Evolutionary conservation across 2,329 filamentous ascomycete species (phyloP).

Genomic region (Alternaria rosae): DNA sequence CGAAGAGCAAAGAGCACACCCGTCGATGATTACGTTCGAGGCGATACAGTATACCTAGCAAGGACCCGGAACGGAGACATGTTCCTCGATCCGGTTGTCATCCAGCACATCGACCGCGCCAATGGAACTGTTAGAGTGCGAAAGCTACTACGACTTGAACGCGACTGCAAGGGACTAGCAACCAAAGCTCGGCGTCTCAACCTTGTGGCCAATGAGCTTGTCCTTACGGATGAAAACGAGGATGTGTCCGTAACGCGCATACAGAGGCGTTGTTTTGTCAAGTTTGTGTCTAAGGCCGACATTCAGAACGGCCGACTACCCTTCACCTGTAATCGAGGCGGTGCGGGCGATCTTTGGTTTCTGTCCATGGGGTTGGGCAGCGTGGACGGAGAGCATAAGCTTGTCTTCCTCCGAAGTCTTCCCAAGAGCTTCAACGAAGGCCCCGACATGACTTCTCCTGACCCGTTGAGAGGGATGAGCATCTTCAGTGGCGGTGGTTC

Average conservation of each 20-base stretch:
- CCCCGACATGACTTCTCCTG: constrained; percentile 58
- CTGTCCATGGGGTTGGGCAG: constrained; percentile 54
- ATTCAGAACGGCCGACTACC: constrained; percentile 53
- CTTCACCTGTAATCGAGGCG: constrained; percentile 70
- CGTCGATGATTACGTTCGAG: constrained; percentile 51
- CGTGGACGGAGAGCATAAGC: background rate
- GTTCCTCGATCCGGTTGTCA: constrained; percentile 67
- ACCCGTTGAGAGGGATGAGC: constrained; percentile 63
- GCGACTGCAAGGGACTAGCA: constrained; percentile 47
- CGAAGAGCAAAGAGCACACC: constrained; percentile 20
- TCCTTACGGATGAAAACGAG: constrained; percentile 61
- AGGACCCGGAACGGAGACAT: constrained; percentile 33
- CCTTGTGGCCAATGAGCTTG: constrained; percentile 63
- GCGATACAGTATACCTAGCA: constrained; percentile 67
- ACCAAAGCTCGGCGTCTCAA: constrained; percentile 28
- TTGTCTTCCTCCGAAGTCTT: constrained; percentile 17
- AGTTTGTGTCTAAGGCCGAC: constrained; percentile 58
- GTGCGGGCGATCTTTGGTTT: constrained; percentile 72
- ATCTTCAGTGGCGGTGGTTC: constrained; percentile 82
- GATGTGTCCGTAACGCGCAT: constrained; percentile 54
- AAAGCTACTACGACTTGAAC: constrained; percentile 59
- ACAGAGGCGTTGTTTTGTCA: constrained; percentile 65
- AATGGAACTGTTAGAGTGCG: constrained; percentile 56
- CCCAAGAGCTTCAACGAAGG: constrained; percentile 57
- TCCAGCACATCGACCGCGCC: constrained; percentile 54